phyloP scores from a whole-genome alignment of 441 rosid genomes.

The Adansonia rubrostipa region DNA sequence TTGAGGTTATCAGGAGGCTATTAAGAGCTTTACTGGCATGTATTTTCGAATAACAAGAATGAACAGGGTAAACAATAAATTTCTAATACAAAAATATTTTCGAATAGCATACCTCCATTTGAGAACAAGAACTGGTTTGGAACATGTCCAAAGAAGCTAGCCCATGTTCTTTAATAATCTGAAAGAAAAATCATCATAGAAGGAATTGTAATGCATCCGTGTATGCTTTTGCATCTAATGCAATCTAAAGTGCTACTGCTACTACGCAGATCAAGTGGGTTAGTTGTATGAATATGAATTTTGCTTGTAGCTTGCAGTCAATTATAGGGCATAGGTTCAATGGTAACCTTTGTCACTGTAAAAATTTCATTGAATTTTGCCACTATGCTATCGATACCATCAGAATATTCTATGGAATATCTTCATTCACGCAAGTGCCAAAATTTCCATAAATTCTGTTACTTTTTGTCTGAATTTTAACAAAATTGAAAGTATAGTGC shows the following conservation, averaged over 20 bases:
- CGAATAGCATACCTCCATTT: constrained; percentile 19
- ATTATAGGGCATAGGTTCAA: neutral
- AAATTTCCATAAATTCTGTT: neutral
- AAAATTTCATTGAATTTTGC: neutral
- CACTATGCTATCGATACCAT: neutral
- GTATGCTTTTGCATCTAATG: neutral
- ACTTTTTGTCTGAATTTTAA: neutral
- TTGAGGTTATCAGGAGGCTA: constrained; percentile 14
- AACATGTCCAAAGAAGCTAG: constrained; percentile 19
- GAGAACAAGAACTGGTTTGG: constrained; percentile 17
- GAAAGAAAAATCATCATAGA: neutral
- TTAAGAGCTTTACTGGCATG: constrained; percentile 3
- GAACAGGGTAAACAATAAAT: constrained; percentile 11
- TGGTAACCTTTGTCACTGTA: neutral
- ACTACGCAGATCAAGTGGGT: constrained; percentile 11
- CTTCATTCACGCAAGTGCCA: neutral
- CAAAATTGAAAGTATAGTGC: constrained; percentile 3
- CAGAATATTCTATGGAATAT: neutral
- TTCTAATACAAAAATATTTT: neutral
- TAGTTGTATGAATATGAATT: constrained; percentile 9
- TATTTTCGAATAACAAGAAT: neutral
- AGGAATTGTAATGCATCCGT: neutral
- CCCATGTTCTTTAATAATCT: constrained; percentile 20
- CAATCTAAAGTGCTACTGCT: constrained; percentile 3
- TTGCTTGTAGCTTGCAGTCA: constrained; percentile 5